These are phyloP conservation scores for Echinosophora koreensis DNA, from an alignment of 306 rosid species.

Conservation along the genomic window DNA sequence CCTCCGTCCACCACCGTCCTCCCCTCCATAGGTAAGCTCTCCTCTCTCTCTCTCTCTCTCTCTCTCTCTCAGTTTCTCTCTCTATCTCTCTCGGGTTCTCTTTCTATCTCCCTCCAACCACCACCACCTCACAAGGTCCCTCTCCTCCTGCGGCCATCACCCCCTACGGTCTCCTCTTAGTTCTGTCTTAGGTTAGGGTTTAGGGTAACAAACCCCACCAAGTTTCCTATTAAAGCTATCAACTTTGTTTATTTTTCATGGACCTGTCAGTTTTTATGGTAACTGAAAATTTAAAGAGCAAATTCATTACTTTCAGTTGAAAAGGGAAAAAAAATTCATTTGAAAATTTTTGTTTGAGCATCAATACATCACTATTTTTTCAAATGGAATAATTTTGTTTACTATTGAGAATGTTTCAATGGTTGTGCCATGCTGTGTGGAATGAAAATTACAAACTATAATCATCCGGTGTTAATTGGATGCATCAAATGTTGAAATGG, in stretches of 20 bases:
- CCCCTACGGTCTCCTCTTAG: no score
- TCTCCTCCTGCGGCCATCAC: no score
- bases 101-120: no score
- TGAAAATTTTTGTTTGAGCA: not conserved
- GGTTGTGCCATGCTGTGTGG: slow-evolving; percentile 25
- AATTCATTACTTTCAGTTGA: not conserved
- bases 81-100: no score
- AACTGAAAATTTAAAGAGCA: not conserved
- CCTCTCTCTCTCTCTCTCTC: no score
- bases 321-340: not conserved
- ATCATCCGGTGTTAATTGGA: not conserved
- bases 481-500: slow-evolving; percentile 12
- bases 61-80: no score
- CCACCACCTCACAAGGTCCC: no score
- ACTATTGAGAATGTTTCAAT: slow-evolving; percentile 31
- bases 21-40: no score
- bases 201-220: slow-evolving; percentile 48
- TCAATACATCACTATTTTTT: not conserved
- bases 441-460: not conserved
- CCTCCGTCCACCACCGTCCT: no score
- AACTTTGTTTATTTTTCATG: not conserved
- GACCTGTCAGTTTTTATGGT: not conserved
- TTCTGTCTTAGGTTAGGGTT: no score
- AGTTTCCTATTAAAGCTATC: not conserved
- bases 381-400: slow-evolving; percentile 1